phyloP scores from a whole-genome alignment of 768 basidiomycete species.

The Boletus vinaceobasis region DNA sequence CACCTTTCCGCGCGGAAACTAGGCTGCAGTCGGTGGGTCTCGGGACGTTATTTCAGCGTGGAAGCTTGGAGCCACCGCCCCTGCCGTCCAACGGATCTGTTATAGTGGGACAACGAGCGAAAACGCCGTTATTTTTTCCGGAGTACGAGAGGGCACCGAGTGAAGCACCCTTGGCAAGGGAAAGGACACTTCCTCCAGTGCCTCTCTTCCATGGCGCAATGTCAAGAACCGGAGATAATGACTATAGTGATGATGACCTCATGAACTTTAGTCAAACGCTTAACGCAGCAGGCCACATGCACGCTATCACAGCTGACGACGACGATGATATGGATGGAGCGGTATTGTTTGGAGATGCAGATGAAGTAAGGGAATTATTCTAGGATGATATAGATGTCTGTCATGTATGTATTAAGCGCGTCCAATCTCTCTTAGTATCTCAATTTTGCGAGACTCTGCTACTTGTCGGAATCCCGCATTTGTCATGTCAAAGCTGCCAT shows the following conservation, averaged over 20 bases:
- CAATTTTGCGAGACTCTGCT: conserved; percentile 53
- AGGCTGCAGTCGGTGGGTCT: conserved; percentile 32
- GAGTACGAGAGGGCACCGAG: conserved; percentile 47
- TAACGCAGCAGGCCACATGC: conserved; percentile 51
- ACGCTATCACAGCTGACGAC: conserved; percentile 61
- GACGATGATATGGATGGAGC: conserved; percentile 75
- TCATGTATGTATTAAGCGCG: conserved; percentile 43
- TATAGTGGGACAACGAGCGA: conserved; percentile 34
- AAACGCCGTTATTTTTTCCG: conserved; percentile 73
- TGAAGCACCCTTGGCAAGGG: conserved; percentile 32
- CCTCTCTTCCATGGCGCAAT: conserved; percentile 40
- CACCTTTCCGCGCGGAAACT: conserved; percentile 41
- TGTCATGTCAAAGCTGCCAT: conserved; percentile 76
- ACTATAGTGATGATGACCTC: conserved; percentile 50
- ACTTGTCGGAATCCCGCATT: conserved; percentile 76
- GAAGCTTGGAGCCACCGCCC: conserved; percentile 30
- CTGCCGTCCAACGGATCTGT: conserved; percentile 14
- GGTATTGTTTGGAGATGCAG: conserved; percentile 78
- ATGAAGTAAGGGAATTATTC: conserved; percentile 64
- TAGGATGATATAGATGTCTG: conserved; percentile 16
- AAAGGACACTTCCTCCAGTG: conserved; percentile 36
- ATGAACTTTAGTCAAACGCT: conserved; percentile 75
- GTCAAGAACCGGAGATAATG: conserved; percentile 29
- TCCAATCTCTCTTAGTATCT: conserved; percentile 79
- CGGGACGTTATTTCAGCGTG: conserved; percentile 21